These are phyloP conservation scores for Thelephora aurantiotincta DNA, from an alignment of 768 basidiomycete genomes.

Conservation along the genomic window DNA sequence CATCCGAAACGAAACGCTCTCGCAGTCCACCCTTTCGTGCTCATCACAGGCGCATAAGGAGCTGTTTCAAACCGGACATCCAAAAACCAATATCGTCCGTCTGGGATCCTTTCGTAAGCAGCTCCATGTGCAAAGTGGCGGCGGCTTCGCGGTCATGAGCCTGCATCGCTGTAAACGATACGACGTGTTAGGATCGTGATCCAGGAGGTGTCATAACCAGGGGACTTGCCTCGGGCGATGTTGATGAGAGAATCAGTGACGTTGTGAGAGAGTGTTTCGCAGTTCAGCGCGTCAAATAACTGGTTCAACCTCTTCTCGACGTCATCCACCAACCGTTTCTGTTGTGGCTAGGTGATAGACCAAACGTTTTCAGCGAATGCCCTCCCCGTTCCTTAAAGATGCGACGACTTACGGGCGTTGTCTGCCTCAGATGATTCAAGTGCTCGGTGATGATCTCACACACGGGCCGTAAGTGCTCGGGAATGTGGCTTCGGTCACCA, in stretches of 20 bases:
- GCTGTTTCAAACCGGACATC: conserved; percentile 86
- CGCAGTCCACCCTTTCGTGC: no score
- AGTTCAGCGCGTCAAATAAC: conserved; percentile 87
- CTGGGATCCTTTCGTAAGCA: conserved; percentile 66
- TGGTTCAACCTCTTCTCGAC: conserved; percentile 76
- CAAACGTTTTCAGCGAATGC: background rate
- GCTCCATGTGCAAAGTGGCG: conserved; percentile 71
- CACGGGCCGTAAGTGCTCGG: conserved; percentile 48
- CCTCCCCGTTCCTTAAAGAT: background rate
- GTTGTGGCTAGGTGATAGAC: conserved; percentile 39
- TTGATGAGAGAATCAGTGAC: conserved; percentile 61
- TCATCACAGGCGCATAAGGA: conserved; percentile 62
- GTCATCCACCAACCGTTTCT: conserved; percentile 77
- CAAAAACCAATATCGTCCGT: conserved; percentile 75
- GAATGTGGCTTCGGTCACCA: conserved; percentile 89
- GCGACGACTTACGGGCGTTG: conserved; percentile 45
- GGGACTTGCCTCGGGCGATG: conserved; percentile 53
- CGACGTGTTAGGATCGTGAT: background rate
- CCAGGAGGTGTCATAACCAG: background rate
- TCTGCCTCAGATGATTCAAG: conserved; percentile 55
- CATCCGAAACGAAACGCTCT: no score
- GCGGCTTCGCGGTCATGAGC: conserved; percentile 66
- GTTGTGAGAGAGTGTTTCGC: conserved; percentile 58
- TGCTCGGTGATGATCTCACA: conserved; percentile 53
- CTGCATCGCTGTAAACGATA: conserved; percentile 50